Base-by-base conservation (phyloP, 176 grass and related monocot genomes). In the Miscanthus lutarioriparius region DNA sequence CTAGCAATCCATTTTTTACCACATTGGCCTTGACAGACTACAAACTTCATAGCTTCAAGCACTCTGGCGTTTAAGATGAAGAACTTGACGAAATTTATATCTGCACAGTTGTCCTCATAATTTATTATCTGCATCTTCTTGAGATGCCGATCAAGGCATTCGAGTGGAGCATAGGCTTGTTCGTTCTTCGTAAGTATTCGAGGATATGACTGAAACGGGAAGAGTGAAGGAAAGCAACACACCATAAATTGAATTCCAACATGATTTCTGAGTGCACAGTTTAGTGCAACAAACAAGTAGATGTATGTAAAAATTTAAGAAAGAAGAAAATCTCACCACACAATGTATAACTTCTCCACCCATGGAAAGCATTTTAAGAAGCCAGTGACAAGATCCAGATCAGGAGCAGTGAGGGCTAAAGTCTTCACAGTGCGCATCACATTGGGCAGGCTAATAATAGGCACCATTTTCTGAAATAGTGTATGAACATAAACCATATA, bases 331-430 rank as follows among this genome's bases (percentile, higher is more conserved):
- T 19, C 64, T 30, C 13, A 74, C 71, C 43, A 25, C 45, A 30
- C n/a, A n/a, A 74, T 38, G 71, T 74, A 49, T 74, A 49, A 17
- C 71, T 48, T 74, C 71, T 74, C 43, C 65, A 68, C 65, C 7
- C 65, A 68, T 68, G 65, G 65, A 22, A 68, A 37, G 32, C 65
- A 68, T 17, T 49, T 74, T 16, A 74, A 28, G 30, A 74, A n/a
- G 36, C 36, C 35, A 70, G 10, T 40, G 4, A 40, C 67, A 40
- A 22, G 7, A 70, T 70, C 36, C 4, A 70, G 20, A 70, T 23
- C 22, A 40, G 67, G 67, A 40, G 67, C 17, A 40, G 36, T 40
- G 19, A 70, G 9, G 9, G 40, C 67, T 23, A 70, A 40, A 13
- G 38, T 70, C 35, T 13, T 70, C 36, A 70, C 67, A 13, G 36